phyloP scores from a whole-genome alignment of 2,329 filamentous ascomycete genomes.

The Trichoderma sp. region DNA sequence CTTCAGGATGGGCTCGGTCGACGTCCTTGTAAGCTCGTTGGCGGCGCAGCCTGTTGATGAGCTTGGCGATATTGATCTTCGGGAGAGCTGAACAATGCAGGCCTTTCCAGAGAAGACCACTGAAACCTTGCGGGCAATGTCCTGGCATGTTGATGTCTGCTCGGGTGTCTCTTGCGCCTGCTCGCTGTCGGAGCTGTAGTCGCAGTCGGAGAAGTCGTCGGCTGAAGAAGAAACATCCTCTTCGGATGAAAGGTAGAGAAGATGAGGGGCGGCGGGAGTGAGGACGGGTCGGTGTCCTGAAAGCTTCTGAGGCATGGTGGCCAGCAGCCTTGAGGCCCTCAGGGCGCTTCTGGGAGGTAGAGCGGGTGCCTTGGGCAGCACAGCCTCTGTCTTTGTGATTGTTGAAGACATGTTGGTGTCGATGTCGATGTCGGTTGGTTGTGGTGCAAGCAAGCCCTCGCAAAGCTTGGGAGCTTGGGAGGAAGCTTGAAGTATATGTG shows the following conservation, averaged over 20 bases:
- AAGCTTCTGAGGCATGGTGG: constrained; percentile 37
- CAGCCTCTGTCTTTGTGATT: background rate
- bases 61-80: constrained; percentile 47
- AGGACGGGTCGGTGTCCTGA: constrained; percentile 36
- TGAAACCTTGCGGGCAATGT: constrained; percentile 59
- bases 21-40: constrained; percentile 33
- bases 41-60: constrained; percentile 36
- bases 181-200: constrained; percentile 49
- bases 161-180: constrained; percentile 29
- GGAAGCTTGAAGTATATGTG: constrained; percentile 27
- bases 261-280: constrained; percentile 52
- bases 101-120: constrained; percentile 63
- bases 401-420: constrained; percentile 30
- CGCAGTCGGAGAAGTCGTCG: constrained; percentile 60
- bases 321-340: constrained; percentile 47
- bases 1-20: constrained; percentile 34
- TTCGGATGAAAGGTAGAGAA: constrained; percentile 65
- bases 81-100: constrained; percentile 54
- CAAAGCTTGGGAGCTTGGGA: constrained; percentile 22
- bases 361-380: constrained; percentile 40
- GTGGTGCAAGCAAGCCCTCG: constrained; percentile 9
- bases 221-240: constrained; percentile 65
- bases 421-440: background rate
- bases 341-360: constrained; percentile 54
- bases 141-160: constrained; percentile 50